Base-by-base conservation (phyloP, 306 rosid genomes). In the Quercus mongolica region DNA sequence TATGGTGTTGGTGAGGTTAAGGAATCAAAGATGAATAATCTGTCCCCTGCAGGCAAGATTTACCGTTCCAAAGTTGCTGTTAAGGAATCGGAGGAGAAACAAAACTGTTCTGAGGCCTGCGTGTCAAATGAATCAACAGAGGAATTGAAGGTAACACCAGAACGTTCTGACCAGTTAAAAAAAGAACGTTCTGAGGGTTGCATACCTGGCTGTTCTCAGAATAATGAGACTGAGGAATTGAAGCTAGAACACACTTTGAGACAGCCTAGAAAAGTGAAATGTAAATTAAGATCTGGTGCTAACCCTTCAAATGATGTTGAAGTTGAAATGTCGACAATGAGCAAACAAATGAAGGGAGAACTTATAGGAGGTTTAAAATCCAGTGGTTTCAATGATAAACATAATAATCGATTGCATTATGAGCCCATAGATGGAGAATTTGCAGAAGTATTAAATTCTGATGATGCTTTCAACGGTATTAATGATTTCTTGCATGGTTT, bases 51-150 rank as follows among this genome's bases (percentile, higher is more conserved):
- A 58, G 85, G 73, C 11, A 80, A 49, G 10, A 44, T 44, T 25
- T 20, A 51, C 6, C 26, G 38, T 73, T 84, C 79, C 46, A 35
- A 65, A 78, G 73, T 14, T 51, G 61, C 41, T 19, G 64, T 33
- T 8, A 73, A 74, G 73, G 83, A 56, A 78, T 55, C 62, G 14
- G 56, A 64, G 55, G 78, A 75, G 69, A 79, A 80, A 70, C 56
- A 55, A 8, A 49, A 49, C 54, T 10, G 54, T 78, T 83, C 78
- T 68, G 38, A 74, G 80, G 69, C 14, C 33, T 41, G 46, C 12
- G 46, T 41, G 46, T 41, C 46, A 41, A 41, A 41, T 41, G 12
- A 41, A 41, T 41, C 46, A 41, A 41, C 12, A 41, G 68, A 76
- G 78, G 84, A 62, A 76, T 41, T 55, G 20, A 54, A 69, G 55